Evolutionary conservation across 257 asterid species (phyloP), one percentile per base, ranked within the genome.

Genomic region (Plantago ovata): DNA sequence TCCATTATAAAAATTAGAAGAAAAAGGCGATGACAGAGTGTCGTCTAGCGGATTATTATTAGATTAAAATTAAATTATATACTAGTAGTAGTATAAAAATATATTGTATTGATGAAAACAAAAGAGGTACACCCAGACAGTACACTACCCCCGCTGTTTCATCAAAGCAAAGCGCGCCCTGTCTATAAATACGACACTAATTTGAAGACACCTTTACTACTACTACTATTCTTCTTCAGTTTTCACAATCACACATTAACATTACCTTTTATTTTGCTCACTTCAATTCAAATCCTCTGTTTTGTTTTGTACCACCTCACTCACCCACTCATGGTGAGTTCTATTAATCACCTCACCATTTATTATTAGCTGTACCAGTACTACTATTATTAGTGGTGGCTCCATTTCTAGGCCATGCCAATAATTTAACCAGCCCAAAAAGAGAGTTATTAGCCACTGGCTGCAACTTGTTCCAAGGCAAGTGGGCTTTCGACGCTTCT

Each of bases 391-490:
- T 50, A 0, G 36, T 50, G 41, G 38, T 32, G 19, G 45, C 52
- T 40, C 52, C 19, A 23, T 45, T 28, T 59, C 74, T 0, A 54
- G 51, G 44, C 10, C 48, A 13, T 10, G 15, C 20, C 24, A 65
- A 33, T 38, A 70, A 64, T 65, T 50, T 72, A 56, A 66, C 20
- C 13, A 33, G 39, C 40, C 22, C 2, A 22, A 54, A 41, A 19
- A 69, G 74, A 58, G 64, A 53, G 50, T 33, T 71, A 0, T 46
- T 56, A 3, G 15, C 52, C 50, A 51, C 36, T 21, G 75, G 86
- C 1, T 86, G 95, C 76, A 81, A 83, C 36, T 57, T 83, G 53
- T 86, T 81, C 47, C 77, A 64, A 56, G 95, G 95, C 1, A 75
- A 61, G 64, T 86, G 95, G 95, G 84, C 62, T 7, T 0, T 64